phyloP scores from a whole-genome alignment of 768 basidiomycete species.

The Boletus eberwhitei region DNA sequence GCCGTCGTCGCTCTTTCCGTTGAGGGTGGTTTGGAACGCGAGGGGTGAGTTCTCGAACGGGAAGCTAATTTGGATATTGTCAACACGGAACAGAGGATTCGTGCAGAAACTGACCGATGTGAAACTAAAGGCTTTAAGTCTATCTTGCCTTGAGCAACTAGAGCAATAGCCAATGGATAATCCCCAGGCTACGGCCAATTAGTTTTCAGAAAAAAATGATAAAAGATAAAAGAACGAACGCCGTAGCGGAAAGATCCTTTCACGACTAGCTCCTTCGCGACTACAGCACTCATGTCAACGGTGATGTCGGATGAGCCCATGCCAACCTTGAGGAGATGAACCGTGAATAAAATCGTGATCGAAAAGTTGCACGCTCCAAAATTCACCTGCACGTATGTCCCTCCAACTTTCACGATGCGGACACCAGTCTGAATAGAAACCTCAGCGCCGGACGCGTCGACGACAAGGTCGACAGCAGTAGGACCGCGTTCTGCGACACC shows the following conservation, averaged over 20 bases:
- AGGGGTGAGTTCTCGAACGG: slow-evolving; percentile 70
- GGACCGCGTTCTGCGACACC: slow-evolving; percentile 69
- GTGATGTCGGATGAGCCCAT: slow-evolving; percentile 78
- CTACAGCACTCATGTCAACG: slow-evolving; percentile 66
- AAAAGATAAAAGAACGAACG: slow-evolving; percentile 36
- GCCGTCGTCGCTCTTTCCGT: slow-evolving; percentile 82
- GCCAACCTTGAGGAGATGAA: slow-evolving; percentile 56
- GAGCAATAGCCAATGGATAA: slow-evolving; percentile 80
- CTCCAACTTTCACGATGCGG: slow-evolving; percentile 71
- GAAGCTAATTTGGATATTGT: slow-evolving; percentile 42
- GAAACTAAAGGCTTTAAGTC: slow-evolving; percentile 87
- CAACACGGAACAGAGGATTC: neutral
- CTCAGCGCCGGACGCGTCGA: slow-evolving; percentile 93
- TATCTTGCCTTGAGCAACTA: slow-evolving; percentile 78
- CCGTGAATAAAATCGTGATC: neutral
- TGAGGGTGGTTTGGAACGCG: slow-evolving; percentile 80
- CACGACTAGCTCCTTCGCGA: slow-evolving; percentile 75
- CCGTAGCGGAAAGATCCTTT: slow-evolving; percentile 94
- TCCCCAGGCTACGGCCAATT: slow-evolving; percentile 60
- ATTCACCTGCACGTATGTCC: slow-evolving; percentile 64
- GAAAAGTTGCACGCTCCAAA: slow-evolving; percentile 1
- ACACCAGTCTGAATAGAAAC: slow-evolving; percentile 87
- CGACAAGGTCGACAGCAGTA: slow-evolving; percentile 74
- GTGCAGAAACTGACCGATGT: slow-evolving; percentile 55
- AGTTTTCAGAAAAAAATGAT: neutral